These are phyloP conservation scores for Podosphaera aphanis DNA, from an alignment of 2,329 filamentous ascomycete species.

Conservation along the genomic window DNA sequence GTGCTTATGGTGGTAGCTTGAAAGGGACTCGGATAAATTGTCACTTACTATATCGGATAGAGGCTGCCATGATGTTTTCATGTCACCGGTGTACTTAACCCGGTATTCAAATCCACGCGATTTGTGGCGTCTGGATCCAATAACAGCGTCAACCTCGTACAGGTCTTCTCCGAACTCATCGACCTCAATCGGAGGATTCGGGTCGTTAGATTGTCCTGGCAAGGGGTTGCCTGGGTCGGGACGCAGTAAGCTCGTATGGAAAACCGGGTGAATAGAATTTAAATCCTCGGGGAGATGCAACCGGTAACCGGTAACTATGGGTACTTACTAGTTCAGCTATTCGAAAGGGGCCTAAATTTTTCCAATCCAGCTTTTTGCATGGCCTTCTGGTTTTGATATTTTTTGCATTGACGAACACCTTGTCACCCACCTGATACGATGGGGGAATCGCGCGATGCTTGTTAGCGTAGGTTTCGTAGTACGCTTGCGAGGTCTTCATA, in stretches of 20 bases:
- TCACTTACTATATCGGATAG: not conserved
- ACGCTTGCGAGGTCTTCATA: not conserved
- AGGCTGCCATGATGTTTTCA: not conserved
- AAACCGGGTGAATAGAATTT: not conserved
- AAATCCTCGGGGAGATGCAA: not conserved
- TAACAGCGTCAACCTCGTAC: not conserved
- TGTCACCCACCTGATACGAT: not conserved
- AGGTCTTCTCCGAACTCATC: not conserved
- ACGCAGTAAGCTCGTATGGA: not conserved
- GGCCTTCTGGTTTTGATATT: not conserved
- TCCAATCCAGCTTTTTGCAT: not conserved
- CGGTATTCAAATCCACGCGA: not conserved
- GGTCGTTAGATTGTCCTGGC: not conserved
- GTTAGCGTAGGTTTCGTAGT: not conserved
- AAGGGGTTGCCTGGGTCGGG: not conserved
- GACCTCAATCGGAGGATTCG: not conserved
- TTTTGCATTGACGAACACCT: not conserved
- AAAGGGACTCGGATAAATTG: not conserved
- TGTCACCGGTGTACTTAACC: not conserved
- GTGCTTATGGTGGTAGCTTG: not conserved
- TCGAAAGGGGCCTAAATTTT: not conserved
- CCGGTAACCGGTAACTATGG: not conserved
- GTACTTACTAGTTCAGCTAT: not conserved
- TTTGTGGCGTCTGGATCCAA: not conserved
- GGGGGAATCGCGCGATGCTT: not conserved